These are phyloP conservation scores for Gossypium gossypioides DNA, from an alignment of 441 rosid species.

Conservation along the genomic window DNA sequence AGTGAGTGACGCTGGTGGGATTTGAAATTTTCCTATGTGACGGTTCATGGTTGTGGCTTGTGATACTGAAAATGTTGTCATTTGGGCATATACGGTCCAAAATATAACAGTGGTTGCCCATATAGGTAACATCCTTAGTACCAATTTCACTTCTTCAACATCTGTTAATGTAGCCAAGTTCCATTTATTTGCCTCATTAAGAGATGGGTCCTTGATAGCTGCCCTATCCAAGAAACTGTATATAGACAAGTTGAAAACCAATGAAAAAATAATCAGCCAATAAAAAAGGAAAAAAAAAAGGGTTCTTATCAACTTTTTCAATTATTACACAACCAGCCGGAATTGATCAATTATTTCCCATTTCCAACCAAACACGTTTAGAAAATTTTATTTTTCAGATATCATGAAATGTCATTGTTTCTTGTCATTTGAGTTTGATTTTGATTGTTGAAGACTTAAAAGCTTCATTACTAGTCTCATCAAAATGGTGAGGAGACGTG, in stretches of 20 bases:
- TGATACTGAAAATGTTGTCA: constrained; percentile 77
- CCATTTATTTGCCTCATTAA: constrained; percentile 47
- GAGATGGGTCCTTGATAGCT: constrained; percentile 45
- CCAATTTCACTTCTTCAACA: constrained; percentile 80
- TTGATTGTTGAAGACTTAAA: not conserved
- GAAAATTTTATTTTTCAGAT: not conserved
- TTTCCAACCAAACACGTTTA: not conserved
- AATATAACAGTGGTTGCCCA: constrained; percentile 82
- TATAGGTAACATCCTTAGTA: constrained; percentile 69
- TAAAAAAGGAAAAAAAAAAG: not conserved
- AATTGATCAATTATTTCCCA: not conserved
- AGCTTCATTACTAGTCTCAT: not conserved
- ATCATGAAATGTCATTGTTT: not conserved
- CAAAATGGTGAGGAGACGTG: not conserved
- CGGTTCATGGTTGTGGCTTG: constrained; percentile 85
- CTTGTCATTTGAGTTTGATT: not conserved
- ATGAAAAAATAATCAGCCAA: not conserved
- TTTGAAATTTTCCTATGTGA: constrained; percentile 52
- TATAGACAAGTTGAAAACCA: not conserved
- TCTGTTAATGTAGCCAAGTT: constrained; percentile 63
- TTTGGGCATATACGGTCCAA: constrained; percentile 85
- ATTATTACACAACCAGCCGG: not conserved
- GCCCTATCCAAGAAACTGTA: constrained; percentile 76
- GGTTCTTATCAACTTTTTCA: not conserved
- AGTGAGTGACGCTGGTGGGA: constrained; percentile 64